Percentiles rank a stretch among this genome's conserved stretches.
Conservation (phyloP, 116 monocot genomes). For the Papilionanthe hybrid region DNA sequence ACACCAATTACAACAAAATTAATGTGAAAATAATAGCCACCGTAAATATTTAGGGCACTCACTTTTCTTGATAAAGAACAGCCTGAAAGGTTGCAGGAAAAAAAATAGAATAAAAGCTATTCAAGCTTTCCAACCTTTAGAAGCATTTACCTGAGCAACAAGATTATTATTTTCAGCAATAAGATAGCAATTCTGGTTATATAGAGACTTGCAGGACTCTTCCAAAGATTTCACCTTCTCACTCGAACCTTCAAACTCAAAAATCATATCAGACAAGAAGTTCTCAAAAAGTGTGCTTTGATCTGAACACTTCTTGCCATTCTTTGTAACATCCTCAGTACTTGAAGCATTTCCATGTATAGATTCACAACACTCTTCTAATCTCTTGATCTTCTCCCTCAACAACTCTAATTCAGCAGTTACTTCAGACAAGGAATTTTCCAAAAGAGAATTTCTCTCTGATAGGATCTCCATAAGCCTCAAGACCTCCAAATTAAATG, state of each 20-base stretch:
- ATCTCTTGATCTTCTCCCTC: slow-evolving; percentile 30
- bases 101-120: neutral
- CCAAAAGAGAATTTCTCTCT: slow-evolving; percentile 30
- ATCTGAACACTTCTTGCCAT: slow-evolving; percentile 37
- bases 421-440: slow-evolving; percentile 34
- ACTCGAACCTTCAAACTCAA: slow-evolving; percentile 51
- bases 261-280: slow-evolving; percentile 39
- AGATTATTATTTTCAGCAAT: slow-evolving; percentile 51
- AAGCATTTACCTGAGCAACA: slow-evolving; percentile 46
- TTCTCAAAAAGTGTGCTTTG: slow-evolving; percentile 43
- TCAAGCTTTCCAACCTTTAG: neutral
- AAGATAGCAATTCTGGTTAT: slow-evolving; percentile 45
- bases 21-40: neutral
- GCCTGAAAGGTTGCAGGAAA: neutral
- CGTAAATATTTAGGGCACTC: neutral
- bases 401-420: slow-evolving; percentile 36
- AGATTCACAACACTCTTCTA: slow-evolving; percentile 46
- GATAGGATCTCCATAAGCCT: slow-evolving; percentile 31
- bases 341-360: slow-evolving; percentile 24
- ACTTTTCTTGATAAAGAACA: neutral
- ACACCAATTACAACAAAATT: neutral
- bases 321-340: slow-evolving; percentile 29
- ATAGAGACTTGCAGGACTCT: slow-evolving; percentile 41
- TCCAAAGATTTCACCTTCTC: slow-evolving; percentile 48
- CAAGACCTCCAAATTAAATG: slow-evolving; percentile 20